Conservation (phyloP, 2,329 filamentous ascomycete species). For the Alternaria novae-zelandiae region DNA sequence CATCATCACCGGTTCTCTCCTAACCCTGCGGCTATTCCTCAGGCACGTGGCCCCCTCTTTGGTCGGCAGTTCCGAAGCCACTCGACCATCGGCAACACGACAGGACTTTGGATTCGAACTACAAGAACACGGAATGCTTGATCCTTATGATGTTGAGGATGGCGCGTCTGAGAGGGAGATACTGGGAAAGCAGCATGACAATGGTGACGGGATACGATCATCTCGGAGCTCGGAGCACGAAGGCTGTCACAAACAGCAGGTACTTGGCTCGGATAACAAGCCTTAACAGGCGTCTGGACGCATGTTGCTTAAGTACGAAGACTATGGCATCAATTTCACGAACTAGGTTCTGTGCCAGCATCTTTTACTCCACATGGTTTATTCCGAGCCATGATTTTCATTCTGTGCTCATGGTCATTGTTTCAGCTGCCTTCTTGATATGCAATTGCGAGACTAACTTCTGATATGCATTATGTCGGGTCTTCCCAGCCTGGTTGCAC, state of each 20-base stretch:
- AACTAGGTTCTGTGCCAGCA: not conserved
- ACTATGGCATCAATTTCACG: not conserved
- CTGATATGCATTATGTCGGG: no score
- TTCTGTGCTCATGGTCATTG: not conserved
- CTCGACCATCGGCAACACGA: not conserved
- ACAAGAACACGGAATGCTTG: not conserved
- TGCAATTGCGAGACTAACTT: not conserved
- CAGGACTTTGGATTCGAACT: not conserved
- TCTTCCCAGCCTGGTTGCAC: not conserved
- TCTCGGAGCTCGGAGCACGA: not conserved
- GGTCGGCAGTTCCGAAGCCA: not conserved
- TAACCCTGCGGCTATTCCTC: conserved; percentile 51
- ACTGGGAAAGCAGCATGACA: not conserved
- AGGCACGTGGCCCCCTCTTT: conserved; percentile 41
- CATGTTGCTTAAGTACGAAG: not conserved
- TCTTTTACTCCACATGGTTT: not conserved
- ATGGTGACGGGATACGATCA: not conserved
- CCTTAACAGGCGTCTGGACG: not conserved
- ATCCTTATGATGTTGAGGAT: not conserved
- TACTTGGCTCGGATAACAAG: not conserved
- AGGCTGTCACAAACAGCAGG: not conserved
- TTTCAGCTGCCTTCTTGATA: not conserved
- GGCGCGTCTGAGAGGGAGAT: not conserved
- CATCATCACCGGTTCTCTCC: conserved; percentile 51
- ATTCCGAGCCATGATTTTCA: not conserved